Evolutionary conservation across 1,284 basidiomycete genomes (phyloP), one percentile per base, ranked within the genome.

Genomic region (Anthracocystis setariae): DNA sequence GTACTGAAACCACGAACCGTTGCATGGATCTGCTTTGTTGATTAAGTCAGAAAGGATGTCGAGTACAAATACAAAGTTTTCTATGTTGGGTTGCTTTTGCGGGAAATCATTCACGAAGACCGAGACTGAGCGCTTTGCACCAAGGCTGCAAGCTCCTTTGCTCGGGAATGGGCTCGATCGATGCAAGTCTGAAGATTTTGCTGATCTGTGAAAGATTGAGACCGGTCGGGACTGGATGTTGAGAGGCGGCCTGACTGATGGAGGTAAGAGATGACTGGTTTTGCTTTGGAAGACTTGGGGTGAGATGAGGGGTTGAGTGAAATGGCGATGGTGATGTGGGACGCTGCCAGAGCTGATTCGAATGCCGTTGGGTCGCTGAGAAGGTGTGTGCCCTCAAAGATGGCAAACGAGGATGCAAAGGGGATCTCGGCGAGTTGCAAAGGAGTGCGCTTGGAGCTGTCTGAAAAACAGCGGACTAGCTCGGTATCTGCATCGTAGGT

Each of bases 291-390:
- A 12, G 60, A 43, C 50, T 35, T 44, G 21, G 48, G n/a, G 29
- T 40, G 45, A 37, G 18, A 56, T 3, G 39, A 9, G 1, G 57
- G 43, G 37, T 49, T n/a, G 46, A 61, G 35, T 7, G 49, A 57
- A 45, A 78, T 21, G 21, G 74, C 75, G 38, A 80, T 43, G 37
- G 64, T 69, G 44, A 68, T 8, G 20, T 62, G 54, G 33, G 73
- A 73, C 8, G 65, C 55, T 1, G 93, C 86, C 15, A 95, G 86
- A 0, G 92, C 91, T 72, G 93, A 90, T 84, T 98, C 94, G 82
- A 96, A 96, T 0, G 92, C 87, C 0, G 91, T 91, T 1, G 92
- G 91, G 83, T 97, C 94, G 0, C 90, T 86, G 2, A 97, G 85
- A 13, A 94, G 83, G 44, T 89, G 86, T 35, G 87, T 88, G 53